Conservation (phyloP, 2,329 filamentous ascomycete genomes). For the Calonectria pseudoreteaudii region DNA sequence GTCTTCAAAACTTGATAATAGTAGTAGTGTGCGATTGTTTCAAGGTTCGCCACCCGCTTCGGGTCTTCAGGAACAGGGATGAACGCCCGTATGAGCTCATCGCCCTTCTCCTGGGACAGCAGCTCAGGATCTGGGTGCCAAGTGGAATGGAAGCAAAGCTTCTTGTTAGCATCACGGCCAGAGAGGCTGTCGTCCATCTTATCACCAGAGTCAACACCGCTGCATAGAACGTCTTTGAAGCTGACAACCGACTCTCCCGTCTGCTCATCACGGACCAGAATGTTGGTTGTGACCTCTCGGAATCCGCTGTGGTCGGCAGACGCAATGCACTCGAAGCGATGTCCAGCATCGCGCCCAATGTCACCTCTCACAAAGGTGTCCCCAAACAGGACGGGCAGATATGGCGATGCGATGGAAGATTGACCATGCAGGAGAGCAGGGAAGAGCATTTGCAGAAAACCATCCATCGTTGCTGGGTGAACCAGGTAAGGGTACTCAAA, state of each 20-base stretch:
- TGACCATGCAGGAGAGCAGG: neutral
- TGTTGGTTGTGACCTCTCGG: neutral
- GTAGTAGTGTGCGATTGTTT: neutral
- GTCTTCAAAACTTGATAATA: neutral
- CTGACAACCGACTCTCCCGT: neutral
- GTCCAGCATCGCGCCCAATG: neutral
- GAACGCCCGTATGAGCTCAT: neutral
- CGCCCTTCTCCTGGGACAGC: neutral
- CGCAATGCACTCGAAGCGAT: neutral
- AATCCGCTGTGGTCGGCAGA: neutral
- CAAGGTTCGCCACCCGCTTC: neutral
- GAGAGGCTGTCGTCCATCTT: neutral
- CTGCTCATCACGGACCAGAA: neutral
- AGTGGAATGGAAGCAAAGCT: conserved; percentile 8
- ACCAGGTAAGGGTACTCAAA: neutral
- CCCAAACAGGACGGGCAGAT: neutral
- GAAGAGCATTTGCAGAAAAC: conserved; percentile 13
- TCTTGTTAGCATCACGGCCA: conserved; percentile 1
- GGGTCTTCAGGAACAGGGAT: neutral
- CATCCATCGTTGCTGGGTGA: conserved; percentile 17
- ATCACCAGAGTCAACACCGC: neutral
- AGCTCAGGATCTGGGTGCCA: conserved; percentile 16
- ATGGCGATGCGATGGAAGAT: neutral
- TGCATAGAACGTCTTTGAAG: neutral
- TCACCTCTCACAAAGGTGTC: neutral